These are phyloP conservation scores for Curvularia hawaiiensis DNA, from an alignment of 2,329 filamentous ascomycete genomes.

Conservation along the genomic window DNA sequence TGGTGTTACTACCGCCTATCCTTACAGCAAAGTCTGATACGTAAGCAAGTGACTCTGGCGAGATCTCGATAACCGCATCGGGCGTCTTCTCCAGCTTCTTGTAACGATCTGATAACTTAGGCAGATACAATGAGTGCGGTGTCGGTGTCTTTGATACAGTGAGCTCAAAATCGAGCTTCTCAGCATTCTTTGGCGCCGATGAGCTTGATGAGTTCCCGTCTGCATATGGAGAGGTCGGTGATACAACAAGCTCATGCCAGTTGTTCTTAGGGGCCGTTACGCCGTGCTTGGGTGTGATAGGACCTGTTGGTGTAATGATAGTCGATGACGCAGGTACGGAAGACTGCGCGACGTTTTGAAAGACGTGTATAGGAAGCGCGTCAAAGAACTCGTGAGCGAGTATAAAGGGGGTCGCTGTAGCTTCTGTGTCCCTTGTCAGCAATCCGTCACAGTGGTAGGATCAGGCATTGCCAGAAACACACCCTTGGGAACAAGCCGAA, in stretches of 20 bases:
- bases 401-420: conserved; percentile 83
- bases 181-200: conserved; percentile 22
- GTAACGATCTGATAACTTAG: conserved; percentile 81
- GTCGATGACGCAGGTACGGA: conserved; percentile 46
- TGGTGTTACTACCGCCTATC: conserved; percentile 70
- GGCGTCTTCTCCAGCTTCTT: conserved; percentile 70
- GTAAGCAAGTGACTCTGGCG: conserved; percentile 83
- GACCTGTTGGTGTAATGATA: conserved; percentile 56
- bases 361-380: conserved; percentile 93
- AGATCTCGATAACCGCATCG: conserved; percentile 83
- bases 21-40: conserved; percentile 79
- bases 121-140: conserved; percentile 82
- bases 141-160: conserved; percentile 76
- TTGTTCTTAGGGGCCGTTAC: conserved; percentile 44
- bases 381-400: conserved; percentile 99
- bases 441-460: neutral
- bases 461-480: conserved; percentile 32
- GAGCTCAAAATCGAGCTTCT: conserved; percentile 81
- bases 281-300: conserved; percentile 49
- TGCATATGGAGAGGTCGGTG: conserved; percentile 48
- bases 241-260: conserved; percentile 52
- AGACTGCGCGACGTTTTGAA: conserved; percentile 71
- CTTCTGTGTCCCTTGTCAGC: conserved; percentile 53
- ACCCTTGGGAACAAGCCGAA: conserved; percentile 79
- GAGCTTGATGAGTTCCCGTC: conserved; percentile 44